Percentiles rank a stretch among this genome's conserved stretches.
Conservation (phyloP, 768 basidiomycete genomes). For the Mycena indigotica region DNA sequence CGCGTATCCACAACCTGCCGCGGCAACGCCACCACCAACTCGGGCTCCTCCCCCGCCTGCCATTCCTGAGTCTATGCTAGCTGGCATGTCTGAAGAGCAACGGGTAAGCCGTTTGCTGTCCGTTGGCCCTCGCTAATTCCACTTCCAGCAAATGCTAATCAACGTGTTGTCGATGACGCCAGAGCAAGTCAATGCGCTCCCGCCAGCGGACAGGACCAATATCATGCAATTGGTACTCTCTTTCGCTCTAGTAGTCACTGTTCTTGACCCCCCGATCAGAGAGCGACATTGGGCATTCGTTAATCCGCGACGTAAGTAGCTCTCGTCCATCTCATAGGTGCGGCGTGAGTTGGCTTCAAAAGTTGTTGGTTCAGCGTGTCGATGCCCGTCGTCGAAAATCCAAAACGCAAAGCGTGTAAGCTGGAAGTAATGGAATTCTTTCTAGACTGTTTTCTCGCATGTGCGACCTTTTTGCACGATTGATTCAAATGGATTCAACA, state of each 20-base stretch:
- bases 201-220: slow-evolving; percentile 71
- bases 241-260: too few relatives aligned
- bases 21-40: slow-evolving; percentile 10
- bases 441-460: too few relatives aligned
- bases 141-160: slow-evolving; percentile 65
- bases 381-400: too few relatives aligned
- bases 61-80: slow-evolving; percentile 8
- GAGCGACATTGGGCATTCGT: not conserved
- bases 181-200: slow-evolving; percentile 78
- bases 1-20: slow-evolving; percentile 14
- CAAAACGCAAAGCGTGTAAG: too few relatives aligned
- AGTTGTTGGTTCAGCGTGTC: too few relatives aligned
- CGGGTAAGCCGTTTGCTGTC: slow-evolving; percentile 20
- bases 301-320: not conserved
- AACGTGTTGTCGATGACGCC: slow-evolving; percentile 81
- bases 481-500: too few relatives aligned
- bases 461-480: too few relatives aligned
- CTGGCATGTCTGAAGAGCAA: slow-evolving; percentile 20
- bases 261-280: too few relatives aligned
- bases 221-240: slow-evolving; percentile 84
- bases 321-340: not conserved
- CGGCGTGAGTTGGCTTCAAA: too few relatives aligned
- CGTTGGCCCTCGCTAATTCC: slow-evolving; percentile 14
- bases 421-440: too few relatives aligned
- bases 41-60: slow-evolving; percentile 9